Conservation (phyloP, 78 protist species). For the Dictyostelium purpureum region DNA sequence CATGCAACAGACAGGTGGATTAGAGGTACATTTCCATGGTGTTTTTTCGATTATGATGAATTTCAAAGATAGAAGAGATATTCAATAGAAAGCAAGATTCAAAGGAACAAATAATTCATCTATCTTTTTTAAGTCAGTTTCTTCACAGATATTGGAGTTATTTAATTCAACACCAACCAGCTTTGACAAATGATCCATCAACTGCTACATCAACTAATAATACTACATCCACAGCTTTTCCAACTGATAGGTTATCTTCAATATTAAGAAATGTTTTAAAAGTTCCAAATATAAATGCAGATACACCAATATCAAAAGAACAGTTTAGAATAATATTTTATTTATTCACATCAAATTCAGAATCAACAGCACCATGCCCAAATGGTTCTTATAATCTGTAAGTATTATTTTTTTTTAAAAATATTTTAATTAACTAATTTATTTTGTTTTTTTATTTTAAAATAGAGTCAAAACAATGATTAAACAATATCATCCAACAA, state of each 20-base stretch:
- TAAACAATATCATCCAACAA: slow-evolving; percentile 53
- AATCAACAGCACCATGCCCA: slow-evolving; percentile 5
- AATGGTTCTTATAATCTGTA: slow-evolving; percentile 26
- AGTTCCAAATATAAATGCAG: not conserved
- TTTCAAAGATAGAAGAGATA: slow-evolving; percentile 16
- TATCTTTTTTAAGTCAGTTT: slow-evolving; percentile 14
- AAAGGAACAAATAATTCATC: not conserved
- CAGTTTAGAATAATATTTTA: slow-evolving; percentile 30
- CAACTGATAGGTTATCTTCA: slow-evolving; percentile 6
- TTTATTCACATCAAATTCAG: slow-evolving; percentile 35
- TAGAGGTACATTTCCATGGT: slow-evolving; percentile 41
- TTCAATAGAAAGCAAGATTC: slow-evolving; percentile 12
- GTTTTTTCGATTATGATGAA: slow-evolving; percentile 40
- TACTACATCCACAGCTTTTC: not conserved
- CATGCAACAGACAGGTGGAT: too few species aligned
- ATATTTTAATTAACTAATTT: too few species aligned
- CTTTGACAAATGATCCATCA: not conserved
- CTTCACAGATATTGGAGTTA: slow-evolving; percentile 41
- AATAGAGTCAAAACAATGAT: not conserved
- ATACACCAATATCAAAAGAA: not conserved
- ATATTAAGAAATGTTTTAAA: slow-evolving; percentile 26
- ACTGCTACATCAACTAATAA: not conserved
- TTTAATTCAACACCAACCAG: not conserved
- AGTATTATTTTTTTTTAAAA: not conserved
- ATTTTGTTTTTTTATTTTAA: not conserved